Evolutionary conservation across 305 asterid species (phyloP), one percentile per base, ranked within the genome.

Genomic region (Fraxinus ornus): DNA sequence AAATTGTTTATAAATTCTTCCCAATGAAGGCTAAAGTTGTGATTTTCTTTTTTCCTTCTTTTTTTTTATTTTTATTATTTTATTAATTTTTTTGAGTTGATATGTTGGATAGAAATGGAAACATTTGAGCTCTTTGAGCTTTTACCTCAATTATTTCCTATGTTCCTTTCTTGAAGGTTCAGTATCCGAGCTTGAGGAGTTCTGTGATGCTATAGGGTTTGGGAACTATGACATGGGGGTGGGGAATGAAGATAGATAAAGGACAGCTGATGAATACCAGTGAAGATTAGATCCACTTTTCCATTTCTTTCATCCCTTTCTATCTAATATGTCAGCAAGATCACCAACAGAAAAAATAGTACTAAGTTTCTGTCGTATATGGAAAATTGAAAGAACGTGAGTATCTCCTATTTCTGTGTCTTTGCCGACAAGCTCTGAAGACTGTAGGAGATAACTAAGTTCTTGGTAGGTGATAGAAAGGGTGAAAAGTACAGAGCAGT

Each of bases 61-160:
- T 76, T 70, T 76, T 41, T 73, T n/a, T 66, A n/a, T 10, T 2
- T 44, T 49, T 24, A 24, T 24, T 24, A 24, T 24, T 24, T 26
- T 26, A 26, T 26, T 76, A 73, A 82, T 78, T 55, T 74, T 13
- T 68, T 24, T 39, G 39, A 62, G 75, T 52, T 75, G 47, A 80
- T 47, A 49, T 22, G 76, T 74, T 84, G 35, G 47, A 75, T 79
- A 39, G 82, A 30, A 81, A 79, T 41, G 57, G 78, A 12, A 82
- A 49, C 24, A 13, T 33, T 55, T 35, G 13, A 6, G 52, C 68
- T 7, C 49, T 75, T 37, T 64, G 35, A 80, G 76, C 41, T 57
- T 84, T 15, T 47, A 72, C 22, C 44, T 68, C 81, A 12, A 49
- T 24, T 24, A 28, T 21, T 22, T 79, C 41, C 77, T 75, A 22